phyloP scores from a whole-genome alignment of 768 basidiomycete species.

The Suillus decipiens region DNA sequence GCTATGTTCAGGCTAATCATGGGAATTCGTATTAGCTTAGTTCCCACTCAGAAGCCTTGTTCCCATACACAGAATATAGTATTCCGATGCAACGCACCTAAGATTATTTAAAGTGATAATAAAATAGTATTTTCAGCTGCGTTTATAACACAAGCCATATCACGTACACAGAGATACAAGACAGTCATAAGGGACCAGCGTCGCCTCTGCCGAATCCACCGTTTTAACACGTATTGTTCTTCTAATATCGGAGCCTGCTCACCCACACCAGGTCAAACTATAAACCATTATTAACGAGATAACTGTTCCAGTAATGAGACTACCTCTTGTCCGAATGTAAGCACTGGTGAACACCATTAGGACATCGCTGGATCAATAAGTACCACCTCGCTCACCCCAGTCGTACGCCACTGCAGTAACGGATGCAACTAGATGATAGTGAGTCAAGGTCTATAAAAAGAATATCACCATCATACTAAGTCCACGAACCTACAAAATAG shows the following conservation, averaged over 20 bases:
- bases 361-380: neutral
- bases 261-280: conserved; percentile 4
- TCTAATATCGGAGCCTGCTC: neutral
- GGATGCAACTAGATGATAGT: neutral
- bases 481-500: neutral
- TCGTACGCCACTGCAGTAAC: neutral
- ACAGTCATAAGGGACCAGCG: neutral
- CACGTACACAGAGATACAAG: neutral
- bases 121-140: neutral
- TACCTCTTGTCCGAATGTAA: conserved; percentile 4
- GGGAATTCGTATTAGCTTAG: neutral
- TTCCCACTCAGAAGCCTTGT: neutral
- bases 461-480: neutral
- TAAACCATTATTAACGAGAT: neutral
- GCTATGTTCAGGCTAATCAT: neutral
- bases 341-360: neutral
- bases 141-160: neutral
- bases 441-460: neutral
- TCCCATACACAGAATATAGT: neutral
- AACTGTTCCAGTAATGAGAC: neutral
- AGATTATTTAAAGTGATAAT: neutral
- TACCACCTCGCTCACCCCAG: neutral
- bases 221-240: no score
- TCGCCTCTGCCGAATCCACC: neutral
- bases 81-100: conserved; percentile 2